Evolutionary conservation across 1,284 basidiomycete species (phyloP).

Genomic region (Albatrellus sp.): DNA sequence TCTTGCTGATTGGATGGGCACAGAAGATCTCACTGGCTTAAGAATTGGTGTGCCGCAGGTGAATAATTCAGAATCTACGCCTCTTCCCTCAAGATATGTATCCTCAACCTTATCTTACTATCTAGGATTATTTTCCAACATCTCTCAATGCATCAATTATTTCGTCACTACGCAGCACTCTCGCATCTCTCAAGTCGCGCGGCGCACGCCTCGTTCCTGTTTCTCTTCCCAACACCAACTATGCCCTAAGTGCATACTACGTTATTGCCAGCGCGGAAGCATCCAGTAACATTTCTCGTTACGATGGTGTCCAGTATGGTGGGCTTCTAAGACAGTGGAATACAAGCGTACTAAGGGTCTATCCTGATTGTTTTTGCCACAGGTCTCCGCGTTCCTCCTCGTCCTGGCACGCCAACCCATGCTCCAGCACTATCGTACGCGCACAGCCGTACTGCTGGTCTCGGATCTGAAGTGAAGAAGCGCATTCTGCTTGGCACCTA

Average conservation of each 20-base stretch:
- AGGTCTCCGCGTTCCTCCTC: slow-evolving; percentile 38
- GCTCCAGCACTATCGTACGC: slow-evolving; percentile 43
- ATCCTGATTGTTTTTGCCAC: background rate
- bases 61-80: background rate
- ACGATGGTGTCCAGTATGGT: slow-evolving; percentile 78
- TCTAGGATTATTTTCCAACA: slow-evolving; percentile 71
- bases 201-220: slow-evolving; percentile 71
- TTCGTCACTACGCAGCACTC: slow-evolving; percentile 30
- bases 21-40: slow-evolving; percentile 24
- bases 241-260: slow-evolving; percentile 89
- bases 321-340: slow-evolving; percentile 8
- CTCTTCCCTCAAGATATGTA: background rate
- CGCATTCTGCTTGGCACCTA: slow-evolving; percentile 90
- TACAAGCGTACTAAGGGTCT: background rate
- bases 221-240: slow-evolving; percentile 65
- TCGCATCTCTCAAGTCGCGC: slow-evolving; percentile 36
- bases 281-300: slow-evolving; percentile 85
- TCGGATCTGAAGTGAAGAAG: slow-evolving; percentile 80
- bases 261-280: slow-evolving; percentile 92
- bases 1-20: slow-evolving; percentile 9
- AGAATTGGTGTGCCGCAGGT: slow-evolving; percentile 47
- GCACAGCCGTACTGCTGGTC: slow-evolving; percentile 48
- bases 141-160: slow-evolving; percentile 48
- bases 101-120: background rate
- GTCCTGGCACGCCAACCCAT: slow-evolving; percentile 27